Evolutionary conservation across 208 protist species (phyloP).

Genomic region (Vickermania ingenoplastis): DNA sequence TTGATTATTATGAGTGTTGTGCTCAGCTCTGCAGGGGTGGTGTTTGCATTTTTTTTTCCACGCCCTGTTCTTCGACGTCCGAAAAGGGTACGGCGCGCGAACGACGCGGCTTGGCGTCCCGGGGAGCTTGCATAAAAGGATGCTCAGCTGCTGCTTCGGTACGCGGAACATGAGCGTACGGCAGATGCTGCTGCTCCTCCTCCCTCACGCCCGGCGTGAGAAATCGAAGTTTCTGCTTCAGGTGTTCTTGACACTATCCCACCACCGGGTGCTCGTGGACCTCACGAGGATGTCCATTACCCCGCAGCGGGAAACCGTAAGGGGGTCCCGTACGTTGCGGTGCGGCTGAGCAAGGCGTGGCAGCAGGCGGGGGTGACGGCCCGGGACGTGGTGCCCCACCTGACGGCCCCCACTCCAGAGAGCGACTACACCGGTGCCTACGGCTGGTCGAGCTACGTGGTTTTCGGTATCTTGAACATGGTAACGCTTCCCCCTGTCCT

Average conservation of each 20-base stretch:
- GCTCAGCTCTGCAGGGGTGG: conserved; percentile 14
- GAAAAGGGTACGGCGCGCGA: not conserved
- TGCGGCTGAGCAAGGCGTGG: conserved; percentile 51
- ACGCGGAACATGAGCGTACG: too few relatives aligned
- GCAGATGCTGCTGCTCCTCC: too few relatives aligned
- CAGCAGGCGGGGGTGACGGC: conserved; percentile 30
- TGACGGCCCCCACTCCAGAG: conserved; percentile 34
- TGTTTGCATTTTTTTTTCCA: not conserved
- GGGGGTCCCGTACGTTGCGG: conserved; percentile 28
- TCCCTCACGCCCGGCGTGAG: too few relatives aligned
- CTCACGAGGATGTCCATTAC: too few relatives aligned
- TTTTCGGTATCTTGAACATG: conserved; percentile 62
- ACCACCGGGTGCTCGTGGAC: too few relatives aligned
- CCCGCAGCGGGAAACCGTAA: too few relatives aligned
- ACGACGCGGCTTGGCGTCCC: not conserved
- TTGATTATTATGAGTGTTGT: conserved; percentile 21
- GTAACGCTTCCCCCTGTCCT: conserved; percentile 72
- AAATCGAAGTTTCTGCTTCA: too few relatives aligned
- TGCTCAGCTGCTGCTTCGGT: not conserved
- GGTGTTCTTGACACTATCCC: too few relatives aligned
- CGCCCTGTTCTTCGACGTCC: not conserved
- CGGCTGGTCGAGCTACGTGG: conserved; percentile 35
- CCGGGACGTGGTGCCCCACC: conserved; percentile 35
- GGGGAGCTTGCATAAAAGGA: not conserved
- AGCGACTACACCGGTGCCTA: conserved; percentile 56